phyloP scores from a whole-genome alignment of 305 asterid species.

The Lippia alba region DNA sequence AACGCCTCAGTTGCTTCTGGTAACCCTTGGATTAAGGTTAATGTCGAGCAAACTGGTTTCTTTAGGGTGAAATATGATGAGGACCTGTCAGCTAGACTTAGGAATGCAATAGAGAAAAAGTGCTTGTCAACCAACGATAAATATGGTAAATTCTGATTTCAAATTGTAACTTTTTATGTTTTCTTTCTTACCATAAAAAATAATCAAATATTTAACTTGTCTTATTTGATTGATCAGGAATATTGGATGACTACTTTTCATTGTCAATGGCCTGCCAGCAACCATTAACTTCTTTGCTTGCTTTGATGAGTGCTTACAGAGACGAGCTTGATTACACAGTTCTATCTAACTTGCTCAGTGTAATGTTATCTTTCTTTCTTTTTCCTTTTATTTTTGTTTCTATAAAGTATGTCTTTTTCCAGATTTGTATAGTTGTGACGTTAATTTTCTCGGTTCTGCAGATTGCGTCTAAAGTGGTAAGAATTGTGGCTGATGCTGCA shows the following conservation, averaged over 20 bases:
- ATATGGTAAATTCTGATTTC: slow-evolving; percentile 58
- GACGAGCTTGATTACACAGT: slow-evolving; percentile 87
- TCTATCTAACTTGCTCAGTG: slow-evolving; percentile 77
- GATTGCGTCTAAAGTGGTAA: slow-evolving; percentile 74
- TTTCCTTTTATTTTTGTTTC: slow-evolving; percentile 10
- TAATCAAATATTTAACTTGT: slow-evolving; percentile 25
- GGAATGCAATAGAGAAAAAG: slow-evolving; percentile 82
- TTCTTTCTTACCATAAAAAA: neutral
- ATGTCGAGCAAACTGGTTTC: slow-evolving; percentile 88
- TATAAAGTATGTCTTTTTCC: slow-evolving; percentile 7
- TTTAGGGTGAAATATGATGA: slow-evolving; percentile 91
- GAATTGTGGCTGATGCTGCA: slow-evolving; percentile 83
- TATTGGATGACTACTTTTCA: slow-evolving; percentile 85
- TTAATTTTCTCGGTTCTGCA: slow-evolving; percentile 40
- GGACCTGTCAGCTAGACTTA: slow-evolving; percentile 78
- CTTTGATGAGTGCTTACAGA: slow-evolving; percentile 85
- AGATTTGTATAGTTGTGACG: neutral
- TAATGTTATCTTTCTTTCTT: slow-evolving; percentile 43
- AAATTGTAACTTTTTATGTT: slow-evolving; percentile 3
- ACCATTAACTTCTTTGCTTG: slow-evolving; percentile 79
- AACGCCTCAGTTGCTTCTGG: slow-evolving; percentile 52
- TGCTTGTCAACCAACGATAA: slow-evolving; percentile 75
- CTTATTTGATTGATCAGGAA: slow-evolving; percentile 64
- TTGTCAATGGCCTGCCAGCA: slow-evolving; percentile 90
- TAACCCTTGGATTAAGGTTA: slow-evolving; percentile 80